Evolutionary conservation across 352 stramenopile species (phyloP).

Genomic region (Phytophthora sojae): DNA sequence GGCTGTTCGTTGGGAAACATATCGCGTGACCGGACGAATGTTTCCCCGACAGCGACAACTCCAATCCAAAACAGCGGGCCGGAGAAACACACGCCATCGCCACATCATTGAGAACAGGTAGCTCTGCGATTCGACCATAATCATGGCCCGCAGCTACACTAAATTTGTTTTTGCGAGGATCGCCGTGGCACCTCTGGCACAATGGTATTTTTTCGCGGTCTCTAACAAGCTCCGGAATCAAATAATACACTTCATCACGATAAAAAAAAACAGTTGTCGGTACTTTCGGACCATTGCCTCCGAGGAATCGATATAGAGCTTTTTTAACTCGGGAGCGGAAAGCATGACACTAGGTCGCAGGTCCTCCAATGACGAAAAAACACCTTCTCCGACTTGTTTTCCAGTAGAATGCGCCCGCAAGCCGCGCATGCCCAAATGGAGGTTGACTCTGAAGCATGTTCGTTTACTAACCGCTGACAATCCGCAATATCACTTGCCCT

Average conservation of each 20-base stretch:
- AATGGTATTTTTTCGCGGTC: constrained; percentile 16
- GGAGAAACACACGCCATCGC: constrained; percentile 3
- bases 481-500: constrained; percentile 3
- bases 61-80: constrained; percentile 4
- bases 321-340: background rate
- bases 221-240: constrained; percentile 33
- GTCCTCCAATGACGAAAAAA: constrained; percentile 3
- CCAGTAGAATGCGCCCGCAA: constrained; percentile 10
- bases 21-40: constrained; percentile 18
- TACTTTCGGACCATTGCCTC: constrained; percentile 13
- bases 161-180: constrained; percentile 13
- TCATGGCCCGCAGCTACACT: constrained; percentile 34
- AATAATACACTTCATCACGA: constrained; percentile 16
- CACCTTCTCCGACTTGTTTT: constrained; percentile 2
- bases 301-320: background rate
- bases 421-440: constrained; percentile 14
- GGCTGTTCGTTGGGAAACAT: constrained; percentile 20
- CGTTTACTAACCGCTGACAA: background rate
- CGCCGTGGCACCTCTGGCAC: constrained; percentile 20
- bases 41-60: constrained; percentile 23
- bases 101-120: constrained; percentile 20
- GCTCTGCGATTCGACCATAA: constrained; percentile 17
- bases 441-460: background rate
- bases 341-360: background rate
- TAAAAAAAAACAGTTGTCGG: constrained; percentile 21